Percentiles rank a stretch among this genome's conserved stretches.
Conservation (phyloP, 2,329 filamentous ascomycete species). For the Lachnellula hyalina region DNA sequence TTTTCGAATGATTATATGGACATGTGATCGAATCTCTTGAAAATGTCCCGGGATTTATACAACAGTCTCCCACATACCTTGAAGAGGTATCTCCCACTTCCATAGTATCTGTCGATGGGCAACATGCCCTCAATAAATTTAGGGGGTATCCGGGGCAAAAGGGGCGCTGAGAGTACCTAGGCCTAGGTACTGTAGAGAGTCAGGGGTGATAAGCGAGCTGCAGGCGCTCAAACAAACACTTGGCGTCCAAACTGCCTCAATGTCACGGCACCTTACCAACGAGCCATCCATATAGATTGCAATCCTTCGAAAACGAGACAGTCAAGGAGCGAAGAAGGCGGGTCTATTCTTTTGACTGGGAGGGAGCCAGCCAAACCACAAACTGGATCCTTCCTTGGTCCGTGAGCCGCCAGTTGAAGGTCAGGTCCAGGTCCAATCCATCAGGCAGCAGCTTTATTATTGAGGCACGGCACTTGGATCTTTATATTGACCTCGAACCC, state of each 20-base stretch:
- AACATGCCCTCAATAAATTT: too few species aligned
- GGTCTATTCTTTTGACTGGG: too few species aligned
- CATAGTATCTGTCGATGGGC: too few species aligned
- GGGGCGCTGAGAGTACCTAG: background rate
- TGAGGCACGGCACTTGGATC: background rate
- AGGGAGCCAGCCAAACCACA: background rate
- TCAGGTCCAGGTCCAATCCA: background rate
- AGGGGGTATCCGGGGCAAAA: background rate
- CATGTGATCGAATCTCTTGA: too few species aligned
- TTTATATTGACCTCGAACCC: background rate
- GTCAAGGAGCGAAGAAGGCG: too few species aligned
- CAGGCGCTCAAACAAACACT: background rate
- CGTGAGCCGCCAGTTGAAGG: background rate
- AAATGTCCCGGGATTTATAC: too few species aligned
- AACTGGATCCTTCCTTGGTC: background rate
- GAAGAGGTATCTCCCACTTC: too few species aligned
- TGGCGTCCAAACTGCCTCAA: background rate
- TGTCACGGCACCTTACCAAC: background rate
- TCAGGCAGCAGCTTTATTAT: background rate
- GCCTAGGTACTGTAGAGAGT: background rate
- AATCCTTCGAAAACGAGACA: too few species aligned
- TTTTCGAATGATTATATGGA: too few species aligned
- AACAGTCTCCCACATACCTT: too few species aligned
- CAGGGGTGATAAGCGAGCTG: background rate
- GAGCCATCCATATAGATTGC: background rate